These are phyloP conservation scores for Mucor circinelloides DNA, from an alignment of 371 early-diverging fungal genomes.

Conservation along the genomic window DNA sequence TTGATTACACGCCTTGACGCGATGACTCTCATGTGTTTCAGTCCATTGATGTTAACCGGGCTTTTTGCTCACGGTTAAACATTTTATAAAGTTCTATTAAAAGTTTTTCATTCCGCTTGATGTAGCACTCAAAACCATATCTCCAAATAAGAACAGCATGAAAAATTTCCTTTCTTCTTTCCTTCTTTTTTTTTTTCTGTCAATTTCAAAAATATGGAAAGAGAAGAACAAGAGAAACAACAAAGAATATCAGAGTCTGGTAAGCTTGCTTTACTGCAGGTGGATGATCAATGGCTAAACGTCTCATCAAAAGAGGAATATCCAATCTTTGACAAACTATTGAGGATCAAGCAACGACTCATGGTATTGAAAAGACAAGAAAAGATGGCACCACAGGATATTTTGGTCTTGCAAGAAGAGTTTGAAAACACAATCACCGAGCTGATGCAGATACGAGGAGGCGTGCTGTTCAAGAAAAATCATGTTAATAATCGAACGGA, in stretches of 20 bases:
- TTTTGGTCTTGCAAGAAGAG: neutral
- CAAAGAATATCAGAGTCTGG: constrained; percentile 9
- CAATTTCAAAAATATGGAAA: neutral
- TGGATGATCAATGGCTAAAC: no score
- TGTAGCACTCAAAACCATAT: neutral
- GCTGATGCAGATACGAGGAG: neutral
- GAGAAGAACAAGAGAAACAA: neutral
- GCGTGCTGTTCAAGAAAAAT: constrained; percentile 1
- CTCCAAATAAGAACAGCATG: neutral
- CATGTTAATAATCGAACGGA: constrained; percentile 13
- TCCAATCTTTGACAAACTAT: constrained; percentile 4
- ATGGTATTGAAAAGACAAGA: constrained; percentile 3
- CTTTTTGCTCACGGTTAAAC: no score
- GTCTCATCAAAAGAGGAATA: neutral
- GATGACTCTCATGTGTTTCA: no score
- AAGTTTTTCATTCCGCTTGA: neutral
- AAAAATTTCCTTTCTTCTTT: neutral
- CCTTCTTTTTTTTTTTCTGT: neutral
- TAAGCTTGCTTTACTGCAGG: neutral
- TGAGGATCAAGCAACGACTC: constrained; percentile 3
- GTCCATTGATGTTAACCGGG: no score
- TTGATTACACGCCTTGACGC: no score
- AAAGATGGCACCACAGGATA: neutral
- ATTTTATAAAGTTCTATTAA: no score
- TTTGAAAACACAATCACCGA: constrained; percentile 4